phyloP scores from a whole-genome alignment of 495 filamentous ascomycete genomes.

The Lasiosphaeria miniovina region DNA sequence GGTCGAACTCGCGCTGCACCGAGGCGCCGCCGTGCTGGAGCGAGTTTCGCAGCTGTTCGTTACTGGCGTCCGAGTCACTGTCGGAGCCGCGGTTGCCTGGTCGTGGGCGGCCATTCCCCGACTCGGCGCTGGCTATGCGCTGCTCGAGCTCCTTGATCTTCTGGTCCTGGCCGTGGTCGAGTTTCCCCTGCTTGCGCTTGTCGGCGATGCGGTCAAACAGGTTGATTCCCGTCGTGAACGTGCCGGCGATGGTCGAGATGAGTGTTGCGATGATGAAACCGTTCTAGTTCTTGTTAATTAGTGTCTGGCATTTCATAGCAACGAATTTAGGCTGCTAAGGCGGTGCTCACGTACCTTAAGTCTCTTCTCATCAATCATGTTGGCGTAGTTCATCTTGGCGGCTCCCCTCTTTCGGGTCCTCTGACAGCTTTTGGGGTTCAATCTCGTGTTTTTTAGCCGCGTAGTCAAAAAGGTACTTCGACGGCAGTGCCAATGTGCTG shows the following conservation, averaged over 20 bases:
- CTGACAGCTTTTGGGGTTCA: background rate
- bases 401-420: background rate
- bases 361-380: conserved; percentile 52
- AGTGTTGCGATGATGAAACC: conserved; percentile 38
- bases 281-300: conserved; percentile 16
- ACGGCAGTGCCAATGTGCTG: too few relatives aligned
- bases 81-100: background rate
- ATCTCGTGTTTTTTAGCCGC: too few relatives aligned
- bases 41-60: conserved; percentile 26
- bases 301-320: background rate
- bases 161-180: conserved; percentile 31
- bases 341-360: conserved; percentile 17
- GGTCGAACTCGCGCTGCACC: conserved; percentile 32
- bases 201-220: conserved; percentile 35
- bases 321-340: background rate
- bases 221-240: conserved; percentile 37
- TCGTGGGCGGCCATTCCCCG: background rate
- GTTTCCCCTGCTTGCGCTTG: conserved; percentile 31
- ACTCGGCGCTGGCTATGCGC: conserved; percentile 27
- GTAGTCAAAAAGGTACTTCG: too few relatives aligned
- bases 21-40: conserved; percentile 26
- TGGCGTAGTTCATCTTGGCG: conserved; percentile 54
- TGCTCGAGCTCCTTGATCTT: conserved; percentile 36
- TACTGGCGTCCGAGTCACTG: background rate
- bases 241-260: conserved; percentile 37